These are phyloP conservation scores for Populus ilicifolia DNA, from an alignment of 345 rosid genomes.

Conservation along the genomic window DNA sequence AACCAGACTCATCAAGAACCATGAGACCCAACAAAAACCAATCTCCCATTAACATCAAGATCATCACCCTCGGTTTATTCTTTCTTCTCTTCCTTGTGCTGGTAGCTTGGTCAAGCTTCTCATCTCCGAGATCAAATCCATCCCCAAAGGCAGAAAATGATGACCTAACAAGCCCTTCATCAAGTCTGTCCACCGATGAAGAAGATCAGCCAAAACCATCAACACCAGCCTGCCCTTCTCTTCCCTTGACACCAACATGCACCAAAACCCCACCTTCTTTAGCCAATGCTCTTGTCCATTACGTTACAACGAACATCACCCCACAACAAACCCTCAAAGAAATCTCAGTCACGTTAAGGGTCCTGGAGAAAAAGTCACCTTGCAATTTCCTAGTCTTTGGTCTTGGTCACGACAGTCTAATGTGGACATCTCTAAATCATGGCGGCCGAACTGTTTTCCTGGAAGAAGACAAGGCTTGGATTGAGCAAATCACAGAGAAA, in stretches of 20 bases:
- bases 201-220: not conserved
- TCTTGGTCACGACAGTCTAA: slow-evolving; percentile 81
- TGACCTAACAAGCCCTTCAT: slow-evolving; percentile 8
- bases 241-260: slow-evolving; percentile 27
- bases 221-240: slow-evolving; percentile 21
- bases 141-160: not conserved
- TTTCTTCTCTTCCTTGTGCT: slow-evolving; percentile 42
- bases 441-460: slow-evolving; percentile 86
- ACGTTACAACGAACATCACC: slow-evolving; percentile 65
- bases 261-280: slow-evolving; percentile 59
- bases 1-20: not conserved
- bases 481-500: slow-evolving; percentile 43
- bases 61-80: slow-evolving; percentile 32
- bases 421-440: slow-evolving; percentile 80
- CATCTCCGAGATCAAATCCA: slow-evolving; percentile 31
- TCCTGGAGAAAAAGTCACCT: slow-evolving; percentile 64
- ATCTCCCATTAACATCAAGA: slow-evolving; percentile 35
- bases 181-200: slow-evolving; percentile 4
- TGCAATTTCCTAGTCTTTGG: slow-evolving; percentile 89
- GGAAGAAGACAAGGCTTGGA: slow-evolving; percentile 82
- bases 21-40: slow-evolving; percentile 39
- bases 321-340: slow-evolving; percentile 86
- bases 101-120: slow-evolving; percentile 38
- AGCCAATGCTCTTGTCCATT: slow-evolving; percentile 69
- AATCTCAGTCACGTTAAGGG: slow-evolving; percentile 61